Percentiles rank a stretch among this genome's conserved stretches.
phyloP scores from a whole-genome alignment of 2,329 filamentous ascomycete species.

The Fusarium humuli region DNA sequence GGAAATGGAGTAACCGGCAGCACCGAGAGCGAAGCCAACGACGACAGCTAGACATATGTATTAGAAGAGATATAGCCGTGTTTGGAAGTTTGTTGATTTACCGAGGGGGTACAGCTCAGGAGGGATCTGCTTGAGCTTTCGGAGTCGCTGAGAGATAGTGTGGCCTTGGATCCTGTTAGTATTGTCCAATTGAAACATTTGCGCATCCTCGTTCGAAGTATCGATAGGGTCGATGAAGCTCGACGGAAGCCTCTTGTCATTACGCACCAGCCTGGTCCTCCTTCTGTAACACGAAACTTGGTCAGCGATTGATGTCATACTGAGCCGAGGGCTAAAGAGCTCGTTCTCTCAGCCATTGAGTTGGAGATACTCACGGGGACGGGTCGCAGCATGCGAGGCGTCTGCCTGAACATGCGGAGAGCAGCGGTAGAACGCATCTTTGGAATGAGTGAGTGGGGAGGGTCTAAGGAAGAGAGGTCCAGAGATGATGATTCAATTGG shows the following conservation, averaged over 20 bases:
- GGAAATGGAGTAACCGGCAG: conserved; percentile 82
- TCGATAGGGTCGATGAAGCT: conserved; percentile 31
- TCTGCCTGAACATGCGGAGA: conserved; percentile 75
- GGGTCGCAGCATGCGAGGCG: conserved; percentile 74
- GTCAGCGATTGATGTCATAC: conserved; percentile 45
- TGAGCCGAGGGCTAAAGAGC: conserved; percentile 36
- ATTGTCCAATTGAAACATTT: conserved; percentile 31
- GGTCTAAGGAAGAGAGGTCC: conserved; percentile 43
- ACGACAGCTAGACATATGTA: conserved; percentile 74
- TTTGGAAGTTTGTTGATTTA: conserved; percentile 57
- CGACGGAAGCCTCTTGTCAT: conserved; percentile 21
- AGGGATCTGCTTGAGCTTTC: conserved; percentile 88
- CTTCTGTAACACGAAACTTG: conserved; percentile 59
- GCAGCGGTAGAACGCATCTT: conserved; percentile 75
- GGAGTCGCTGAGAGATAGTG: conserved; percentile 94
- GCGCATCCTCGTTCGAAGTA: conserved; percentile 15
- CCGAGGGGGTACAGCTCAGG: conserved; percentile 95
- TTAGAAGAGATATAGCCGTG: conserved; percentile 43
- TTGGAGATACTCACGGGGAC: conserved; percentile 70
- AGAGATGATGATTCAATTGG: conserved; percentile 50
- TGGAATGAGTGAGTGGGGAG: conserved; percentile 49
- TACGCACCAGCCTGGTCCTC: conserved; percentile 76
- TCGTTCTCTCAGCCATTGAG: conserved; percentile 39
- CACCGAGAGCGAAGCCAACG: conserved; percentile 83
- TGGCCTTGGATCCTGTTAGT: conserved; percentile 72